These are phyloP conservation scores for Calonectria hongkongensis DNA, from an alignment of 2,329 filamentous ascomycete species.

Conservation along the genomic window DNA sequence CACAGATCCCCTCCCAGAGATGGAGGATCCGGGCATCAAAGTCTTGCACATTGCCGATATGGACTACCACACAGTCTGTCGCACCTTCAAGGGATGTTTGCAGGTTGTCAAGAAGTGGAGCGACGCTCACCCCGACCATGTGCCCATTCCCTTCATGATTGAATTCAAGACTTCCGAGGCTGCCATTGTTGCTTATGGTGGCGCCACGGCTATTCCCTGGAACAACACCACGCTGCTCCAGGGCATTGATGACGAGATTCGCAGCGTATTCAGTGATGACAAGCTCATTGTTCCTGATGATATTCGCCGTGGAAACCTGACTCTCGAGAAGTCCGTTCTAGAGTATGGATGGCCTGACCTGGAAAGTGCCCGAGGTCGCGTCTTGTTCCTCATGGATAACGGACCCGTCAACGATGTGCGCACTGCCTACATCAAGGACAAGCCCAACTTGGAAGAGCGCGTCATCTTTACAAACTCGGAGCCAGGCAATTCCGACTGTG, in stretches of 20 bases:
- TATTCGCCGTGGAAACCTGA: constrained; percentile 62
- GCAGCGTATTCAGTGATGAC: constrained; percentile 61
- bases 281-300: constrained; percentile 69
- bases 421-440: constrained; percentile 40
- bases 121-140: constrained; percentile 62
- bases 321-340: constrained; percentile 68
- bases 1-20: constrained; percentile 60
- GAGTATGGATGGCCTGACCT: constrained; percentile 69
- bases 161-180: constrained; percentile 66
- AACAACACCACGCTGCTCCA: constrained; percentile 63
- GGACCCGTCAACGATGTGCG: constrained; percentile 62
- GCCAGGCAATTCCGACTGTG: constrained; percentile 66
- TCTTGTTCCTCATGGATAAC: constrained; percentile 72
- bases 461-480: constrained; percentile 69
- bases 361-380: constrained; percentile 64
- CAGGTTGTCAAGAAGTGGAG: constrained; percentile 66
- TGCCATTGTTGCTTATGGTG: constrained; percentile 58
- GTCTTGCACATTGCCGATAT: constrained; percentile 71
- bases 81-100: constrained; percentile 67
- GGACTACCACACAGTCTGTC: constrained; percentile 67
- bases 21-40: constrained; percentile 66
- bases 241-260: constrained; percentile 68
- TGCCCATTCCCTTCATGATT: constrained; percentile 69
- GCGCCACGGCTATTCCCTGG: constrained; percentile 60
- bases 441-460: constrained; percentile 63